phyloP scores from a whole-genome alignment of 2,329 filamentous ascomycete genomes.

The Akanthomyces muscarius region DNA sequence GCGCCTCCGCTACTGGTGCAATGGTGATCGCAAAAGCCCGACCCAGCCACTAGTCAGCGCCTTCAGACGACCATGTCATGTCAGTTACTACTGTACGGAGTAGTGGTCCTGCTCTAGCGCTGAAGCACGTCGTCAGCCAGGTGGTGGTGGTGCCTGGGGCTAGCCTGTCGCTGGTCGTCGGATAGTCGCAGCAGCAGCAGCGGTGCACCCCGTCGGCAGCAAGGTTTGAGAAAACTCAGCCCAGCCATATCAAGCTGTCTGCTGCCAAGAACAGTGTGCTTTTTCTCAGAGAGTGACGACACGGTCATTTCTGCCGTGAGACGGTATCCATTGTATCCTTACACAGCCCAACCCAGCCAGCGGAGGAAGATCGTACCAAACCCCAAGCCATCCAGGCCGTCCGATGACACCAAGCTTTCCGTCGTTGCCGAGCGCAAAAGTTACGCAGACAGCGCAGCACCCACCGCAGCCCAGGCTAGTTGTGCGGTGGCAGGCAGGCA shows the following conservation, averaged over 20 bases:
- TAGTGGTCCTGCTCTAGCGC: neutral
- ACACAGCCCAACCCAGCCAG: conserved; percentile 5
- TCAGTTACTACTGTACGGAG: neutral
- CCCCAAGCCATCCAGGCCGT: neutral
- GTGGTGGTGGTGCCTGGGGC: conserved; percentile 8
- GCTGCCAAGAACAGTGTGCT: neutral
- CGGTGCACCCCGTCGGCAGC: neutral
- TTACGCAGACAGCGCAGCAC: neutral
- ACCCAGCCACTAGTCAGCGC: conserved; percentile 12
- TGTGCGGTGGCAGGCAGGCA: neutral
- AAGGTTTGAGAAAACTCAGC: neutral
- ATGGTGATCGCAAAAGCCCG: conserved; percentile 6
- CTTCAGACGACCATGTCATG: conserved; percentile 11
- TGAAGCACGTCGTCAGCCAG: conserved; percentile 4
- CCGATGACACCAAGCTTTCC: neutral
- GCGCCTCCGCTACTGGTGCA: neutral
- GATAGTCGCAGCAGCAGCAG: neutral
- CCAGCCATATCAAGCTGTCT: neutral
- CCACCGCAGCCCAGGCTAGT: neutral
- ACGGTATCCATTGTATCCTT: neutral
- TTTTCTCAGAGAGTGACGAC: neutral
- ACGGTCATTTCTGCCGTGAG: neutral
- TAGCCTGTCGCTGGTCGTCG: neutral
- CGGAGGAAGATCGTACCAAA: neutral
- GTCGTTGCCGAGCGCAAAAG: conserved; percentile 7